Conservation (phyloP, 768 basidiomycete genomes). For the Candolleomyces aberdarensis region DNA sequence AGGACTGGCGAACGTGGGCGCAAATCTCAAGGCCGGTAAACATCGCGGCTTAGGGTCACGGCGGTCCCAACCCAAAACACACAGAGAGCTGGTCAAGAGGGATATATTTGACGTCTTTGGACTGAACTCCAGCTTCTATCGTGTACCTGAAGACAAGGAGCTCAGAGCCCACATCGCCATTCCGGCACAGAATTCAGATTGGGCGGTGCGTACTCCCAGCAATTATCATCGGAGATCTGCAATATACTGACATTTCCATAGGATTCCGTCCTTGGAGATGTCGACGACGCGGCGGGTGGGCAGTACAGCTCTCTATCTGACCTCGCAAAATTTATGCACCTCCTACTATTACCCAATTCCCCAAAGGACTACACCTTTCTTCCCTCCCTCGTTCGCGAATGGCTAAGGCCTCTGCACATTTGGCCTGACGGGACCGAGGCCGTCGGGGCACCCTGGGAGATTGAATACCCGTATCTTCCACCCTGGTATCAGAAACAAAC, state of each 20-base stretch:
- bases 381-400: constrained; percentile 35
- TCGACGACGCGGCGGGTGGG: constrained; percentile 43
- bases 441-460: constrained; percentile 44
- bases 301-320: constrained; percentile 52
- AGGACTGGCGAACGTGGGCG: constrained; percentile 56
- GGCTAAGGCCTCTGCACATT: constrained; percentile 33
- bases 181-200: constrained; percentile 27
- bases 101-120: constrained; percentile 49
- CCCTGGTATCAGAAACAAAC: too few species aligned
- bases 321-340: constrained; percentile 29
- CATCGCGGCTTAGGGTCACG: constrained; percentile 2
- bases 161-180: constrained; percentile 36
- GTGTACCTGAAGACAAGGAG: constrained; percentile 31
- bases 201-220: constrained; percentile 26
- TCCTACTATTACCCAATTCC: constrained; percentile 26
- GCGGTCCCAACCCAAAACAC: constrained; percentile 28
- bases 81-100: constrained; percentile 41
- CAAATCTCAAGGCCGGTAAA: constrained; percentile 39
- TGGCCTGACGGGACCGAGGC: constrained; percentile 29
- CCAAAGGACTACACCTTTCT: constrained; percentile 36
- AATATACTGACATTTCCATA: constrained; percentile 8
- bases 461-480: constrained; percentile 9
- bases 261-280: constrained; percentile 38
- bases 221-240: background rate
- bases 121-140: constrained; percentile 42